A percentile compares a stretch with the other conserved stretches of the same genome.
These are phyloP conservation scores for Camellia lanceoleosa DNA, from an alignment of 148 eudicot genomes.

Conservation along the genomic window DNA sequence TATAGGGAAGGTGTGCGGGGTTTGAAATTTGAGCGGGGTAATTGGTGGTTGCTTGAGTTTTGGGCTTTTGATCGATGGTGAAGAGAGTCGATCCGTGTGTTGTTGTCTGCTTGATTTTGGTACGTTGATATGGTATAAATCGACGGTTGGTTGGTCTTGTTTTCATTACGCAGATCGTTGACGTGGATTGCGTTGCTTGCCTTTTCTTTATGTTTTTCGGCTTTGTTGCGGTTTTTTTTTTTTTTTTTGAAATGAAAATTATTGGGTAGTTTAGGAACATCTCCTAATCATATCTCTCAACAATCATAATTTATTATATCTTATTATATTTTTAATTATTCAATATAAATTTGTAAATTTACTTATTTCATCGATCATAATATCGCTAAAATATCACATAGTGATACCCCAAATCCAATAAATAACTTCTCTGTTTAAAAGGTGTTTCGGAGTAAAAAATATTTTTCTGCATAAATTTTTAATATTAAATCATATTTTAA, in stretches of 20 bases:
- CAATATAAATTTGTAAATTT: too few species aligned
- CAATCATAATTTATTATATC: too few species aligned
- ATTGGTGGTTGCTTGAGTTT: not conserved
- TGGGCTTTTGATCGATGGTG: not conserved
- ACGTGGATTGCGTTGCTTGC: slow-evolving; percentile 6
- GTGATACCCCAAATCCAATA: too few species aligned
- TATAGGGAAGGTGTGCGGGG: not conserved
- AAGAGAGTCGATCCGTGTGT: not conserved
- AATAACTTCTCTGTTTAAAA: too few species aligned
- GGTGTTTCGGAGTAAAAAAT: too few species aligned
- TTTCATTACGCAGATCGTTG: not conserved
- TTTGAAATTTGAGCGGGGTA: slow-evolving; percentile 6
- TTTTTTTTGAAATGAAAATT: not conserved
- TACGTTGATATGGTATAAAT: not conserved
- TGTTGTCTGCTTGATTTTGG: not conserved
- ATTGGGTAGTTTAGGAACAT: not conserved
- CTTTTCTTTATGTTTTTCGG: too few species aligned
- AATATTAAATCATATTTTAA: too few species aligned
- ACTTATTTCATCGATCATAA: too few species aligned
- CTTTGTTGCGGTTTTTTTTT: not conserved
- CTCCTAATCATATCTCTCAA: too few species aligned
- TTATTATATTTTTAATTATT: too few species aligned
- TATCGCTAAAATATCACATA: too few species aligned
- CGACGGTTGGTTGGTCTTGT: not conserved
- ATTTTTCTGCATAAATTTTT: too few species aligned